Percentiles rank a stretch among this genome's conserved stretches.
These are phyloP conservation scores for Nepenthes gracilis DNA, from an alignment of 148 eudicot species.

Conservation along the genomic window DNA sequence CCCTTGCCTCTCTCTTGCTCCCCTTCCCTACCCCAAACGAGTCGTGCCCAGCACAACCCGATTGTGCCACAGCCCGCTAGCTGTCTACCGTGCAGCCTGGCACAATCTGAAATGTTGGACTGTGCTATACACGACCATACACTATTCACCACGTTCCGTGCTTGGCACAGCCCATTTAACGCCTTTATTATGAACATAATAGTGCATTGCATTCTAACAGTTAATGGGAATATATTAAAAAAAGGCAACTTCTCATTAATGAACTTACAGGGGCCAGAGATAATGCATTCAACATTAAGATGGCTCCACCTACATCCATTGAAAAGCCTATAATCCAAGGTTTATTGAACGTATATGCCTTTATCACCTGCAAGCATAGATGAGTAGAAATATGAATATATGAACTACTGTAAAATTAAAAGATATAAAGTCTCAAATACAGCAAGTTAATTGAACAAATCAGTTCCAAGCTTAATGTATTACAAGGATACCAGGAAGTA, in stretches of 20 bases:
- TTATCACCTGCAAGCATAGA: conserved; percentile 48
- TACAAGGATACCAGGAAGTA: too few species aligned
- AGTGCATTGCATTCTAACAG: not conserved
- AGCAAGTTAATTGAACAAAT: not conserved
- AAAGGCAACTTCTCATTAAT: not conserved
- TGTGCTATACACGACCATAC: too few species aligned
- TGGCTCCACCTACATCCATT: conserved; percentile 92
- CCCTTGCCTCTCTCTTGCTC: too few species aligned
- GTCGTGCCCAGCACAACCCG: too few species aligned
- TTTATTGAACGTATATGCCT: conserved; percentile 81
- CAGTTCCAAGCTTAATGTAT: too few species aligned
- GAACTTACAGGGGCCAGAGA: conserved; percentile 93
- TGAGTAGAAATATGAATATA: not conserved
- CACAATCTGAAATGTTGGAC: too few species aligned
- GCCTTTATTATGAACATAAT: not conserved
- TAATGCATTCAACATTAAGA: conserved; percentile 86
- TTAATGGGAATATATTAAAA: not conserved
- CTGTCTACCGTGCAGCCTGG: too few species aligned
- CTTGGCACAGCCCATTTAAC: too few species aligned
- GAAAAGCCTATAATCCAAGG: conserved; percentile 75
- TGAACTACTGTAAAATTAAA: not conserved
- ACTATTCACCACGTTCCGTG: too few species aligned
- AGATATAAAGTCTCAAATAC: not conserved
- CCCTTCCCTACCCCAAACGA: too few species aligned
- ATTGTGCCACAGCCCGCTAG: too few species aligned